These are phyloP conservation scores for Avena insularis DNA, from an alignment of 176 grass and related monocot species.

Conservation along the genomic window DNA sequence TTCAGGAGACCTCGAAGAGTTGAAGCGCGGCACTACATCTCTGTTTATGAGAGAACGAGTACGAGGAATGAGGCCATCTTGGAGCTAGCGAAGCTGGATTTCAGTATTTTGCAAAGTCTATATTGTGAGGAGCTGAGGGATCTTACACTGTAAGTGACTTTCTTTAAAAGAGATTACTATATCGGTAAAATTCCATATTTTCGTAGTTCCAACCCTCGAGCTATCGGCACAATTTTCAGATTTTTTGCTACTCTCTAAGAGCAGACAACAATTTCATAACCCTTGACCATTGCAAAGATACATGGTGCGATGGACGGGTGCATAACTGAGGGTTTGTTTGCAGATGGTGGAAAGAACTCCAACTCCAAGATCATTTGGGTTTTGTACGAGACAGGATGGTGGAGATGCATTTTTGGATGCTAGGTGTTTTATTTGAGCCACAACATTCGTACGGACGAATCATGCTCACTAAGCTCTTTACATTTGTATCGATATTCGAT, in stretches of 20 bases:
- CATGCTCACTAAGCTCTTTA: constrained; percentile 34
- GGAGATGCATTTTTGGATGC: constrained; percentile 56
- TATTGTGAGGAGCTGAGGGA: constrained; percentile 51
- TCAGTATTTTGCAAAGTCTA: constrained; percentile 37
- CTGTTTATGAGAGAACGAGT: constrained; percentile 35
- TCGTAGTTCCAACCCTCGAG: background rate
- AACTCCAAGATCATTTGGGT: constrained; percentile 15
- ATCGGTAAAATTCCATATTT: background rate
- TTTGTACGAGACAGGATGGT: constrained; percentile 50
- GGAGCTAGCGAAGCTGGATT: constrained; percentile 55
- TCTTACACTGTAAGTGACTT: constrained; percentile 38
- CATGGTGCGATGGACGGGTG: background rate
- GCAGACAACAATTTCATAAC: background rate
- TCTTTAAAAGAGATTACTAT: background rate
- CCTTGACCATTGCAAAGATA: too few species aligned
- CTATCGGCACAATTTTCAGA: background rate
- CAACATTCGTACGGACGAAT: constrained; percentile 39
- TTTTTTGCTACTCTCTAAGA: background rate
- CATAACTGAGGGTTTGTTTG: background rate
- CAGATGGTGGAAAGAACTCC: constrained; percentile 64
- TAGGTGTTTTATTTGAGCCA: constrained; percentile 49
- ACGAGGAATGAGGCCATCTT: constrained; percentile 26
- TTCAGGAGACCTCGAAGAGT: constrained; percentile 46
- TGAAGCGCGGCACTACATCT: constrained; percentile 42
- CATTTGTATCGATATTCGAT: constrained; percentile 39